Conservation (phyloP, 2,329 filamentous ascomycete genomes). For the Trichoderma cornu-damae region DNA sequence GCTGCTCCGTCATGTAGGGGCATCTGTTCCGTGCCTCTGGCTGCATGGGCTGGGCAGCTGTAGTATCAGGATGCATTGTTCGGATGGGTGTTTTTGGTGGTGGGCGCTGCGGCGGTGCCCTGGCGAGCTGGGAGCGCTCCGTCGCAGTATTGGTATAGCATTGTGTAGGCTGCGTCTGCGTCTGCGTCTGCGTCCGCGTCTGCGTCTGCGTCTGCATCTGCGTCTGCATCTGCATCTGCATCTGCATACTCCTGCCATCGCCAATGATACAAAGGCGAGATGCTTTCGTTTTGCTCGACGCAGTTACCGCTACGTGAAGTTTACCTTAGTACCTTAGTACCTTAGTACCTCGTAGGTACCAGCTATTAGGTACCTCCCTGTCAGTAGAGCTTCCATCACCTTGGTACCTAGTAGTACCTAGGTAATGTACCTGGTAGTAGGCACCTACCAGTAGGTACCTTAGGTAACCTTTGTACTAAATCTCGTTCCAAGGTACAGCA, state of each 20-base stretch:
- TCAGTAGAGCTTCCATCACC: too few species aligned
- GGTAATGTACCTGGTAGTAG: too few species aligned
- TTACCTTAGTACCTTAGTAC: too few species aligned
- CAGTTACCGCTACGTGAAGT: not conserved
- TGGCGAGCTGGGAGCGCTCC: not conserved
- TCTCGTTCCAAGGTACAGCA: too few species aligned
- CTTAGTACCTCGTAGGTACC: too few species aligned
- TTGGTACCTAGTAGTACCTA: too few species aligned
- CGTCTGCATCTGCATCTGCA: conserved; percentile 3
- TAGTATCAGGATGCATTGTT: not conserved
- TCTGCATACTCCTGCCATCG: too few species aligned
- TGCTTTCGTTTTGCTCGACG: not conserved
- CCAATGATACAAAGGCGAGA: not conserved
- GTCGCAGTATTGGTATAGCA: not conserved
- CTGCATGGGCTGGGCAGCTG: not conserved
- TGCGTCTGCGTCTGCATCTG: conserved; percentile 8
- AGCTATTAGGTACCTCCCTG: too few species aligned
- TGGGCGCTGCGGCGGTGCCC: not conserved
- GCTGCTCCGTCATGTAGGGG: not conserved
- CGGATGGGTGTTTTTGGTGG: not conserved
- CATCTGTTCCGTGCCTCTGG: not conserved
- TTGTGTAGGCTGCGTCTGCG: not conserved
- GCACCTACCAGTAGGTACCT: too few species aligned
- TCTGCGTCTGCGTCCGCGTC: conserved; percentile 3
- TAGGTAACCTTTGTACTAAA: too few species aligned